Conservation (phyloP, 2,329 filamentous ascomycete species). For the Davidsoniella eucalypti region DNA sequence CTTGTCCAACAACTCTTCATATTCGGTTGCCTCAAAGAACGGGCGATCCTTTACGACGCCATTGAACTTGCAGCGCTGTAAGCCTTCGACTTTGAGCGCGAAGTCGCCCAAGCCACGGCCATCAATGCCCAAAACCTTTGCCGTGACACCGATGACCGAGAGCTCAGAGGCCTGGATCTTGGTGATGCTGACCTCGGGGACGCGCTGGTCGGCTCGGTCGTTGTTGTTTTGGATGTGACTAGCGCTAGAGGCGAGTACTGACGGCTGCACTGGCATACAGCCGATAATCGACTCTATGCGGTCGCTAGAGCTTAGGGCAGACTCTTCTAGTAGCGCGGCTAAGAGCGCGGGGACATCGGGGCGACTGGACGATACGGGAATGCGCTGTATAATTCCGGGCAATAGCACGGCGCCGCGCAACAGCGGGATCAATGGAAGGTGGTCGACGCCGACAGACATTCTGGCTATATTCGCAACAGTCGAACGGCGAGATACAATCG, state of each 20-base stretch:
- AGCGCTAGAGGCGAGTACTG: constrained; percentile 41
- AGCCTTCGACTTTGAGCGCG: constrained; percentile 71
- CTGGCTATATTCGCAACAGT: not conserved
- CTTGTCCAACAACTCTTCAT: constrained; percentile 49
- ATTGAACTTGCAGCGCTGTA: constrained; percentile 59
- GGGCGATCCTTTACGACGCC: constrained; percentile 61
- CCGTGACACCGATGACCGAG: constrained; percentile 67
- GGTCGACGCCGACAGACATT: constrained; percentile 10
- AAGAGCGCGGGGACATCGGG: constrained; percentile 81
- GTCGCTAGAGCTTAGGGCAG: constrained; percentile 47
- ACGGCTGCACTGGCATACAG: constrained; percentile 72
- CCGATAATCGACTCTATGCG: constrained; percentile 57
- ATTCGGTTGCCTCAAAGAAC: constrained; percentile 70
- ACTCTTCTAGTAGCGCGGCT: constrained; percentile 66
- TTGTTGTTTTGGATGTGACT: constrained; percentile 52
- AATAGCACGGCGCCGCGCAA: constrained; percentile 67
- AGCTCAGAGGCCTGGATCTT: constrained; percentile 54
- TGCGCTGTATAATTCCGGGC: constrained; percentile 69
- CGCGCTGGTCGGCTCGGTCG: constrained; percentile 35
- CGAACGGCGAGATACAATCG: constrained; percentile 7
- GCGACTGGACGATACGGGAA: constrained; percentile 62
- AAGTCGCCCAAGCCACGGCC: constrained; percentile 61
- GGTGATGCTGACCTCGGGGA: constrained; percentile 36
- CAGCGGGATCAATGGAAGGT: constrained; percentile 65
- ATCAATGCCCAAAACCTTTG: constrained; percentile 61